A percentile compares a stretch with the other conserved stretches of the same genome.
Evolutionary conservation across 768 basidiomycete genomes (phyloP).

Genomic region (Suillus clintonianus): DNA sequence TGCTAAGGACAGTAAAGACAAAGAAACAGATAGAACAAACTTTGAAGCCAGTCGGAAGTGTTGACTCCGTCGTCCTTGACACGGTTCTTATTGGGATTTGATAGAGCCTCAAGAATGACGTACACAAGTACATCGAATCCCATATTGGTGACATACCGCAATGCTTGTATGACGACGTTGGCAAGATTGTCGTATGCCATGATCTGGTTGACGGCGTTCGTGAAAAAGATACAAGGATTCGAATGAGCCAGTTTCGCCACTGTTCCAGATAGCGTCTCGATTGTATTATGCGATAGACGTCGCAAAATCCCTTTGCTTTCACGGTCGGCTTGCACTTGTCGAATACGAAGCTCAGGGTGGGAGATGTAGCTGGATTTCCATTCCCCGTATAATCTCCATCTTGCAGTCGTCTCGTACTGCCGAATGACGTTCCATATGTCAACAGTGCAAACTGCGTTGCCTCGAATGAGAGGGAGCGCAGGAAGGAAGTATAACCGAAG

Average conservation of each 20-base stretch:
- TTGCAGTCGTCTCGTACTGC: constrained; percentile 72
- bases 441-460: constrained; percentile 85
- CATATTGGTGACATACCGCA: constrained; percentile 88
- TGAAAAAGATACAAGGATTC: constrained; percentile 90
- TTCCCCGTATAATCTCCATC: constrained; percentile 94
- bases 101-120: constrained; percentile 82
- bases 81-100: constrained; percentile 77
- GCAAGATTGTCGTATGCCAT: constrained; percentile 96
- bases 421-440: constrained; percentile 92
- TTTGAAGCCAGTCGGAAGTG: constrained; percentile 88
- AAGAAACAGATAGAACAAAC: constrained; percentile 49
- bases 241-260: constrained; percentile 93
- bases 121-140: constrained; percentile 93
- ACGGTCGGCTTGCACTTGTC: constrained; percentile 79
- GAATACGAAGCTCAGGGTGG: constrained; percentile 79
- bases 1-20: constrained; percentile 20
- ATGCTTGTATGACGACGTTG: constrained; percentile 83
- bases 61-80: constrained; percentile 93
- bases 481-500: constrained; percentile 83
- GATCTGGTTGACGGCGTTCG: constrained; percentile 88
- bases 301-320: constrained; percentile 90
- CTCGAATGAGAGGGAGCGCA: constrained; percentile 79
- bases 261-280: constrained; percentile 81
- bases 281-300: constrained; percentile 81
- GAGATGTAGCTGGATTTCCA: constrained; percentile 81